Percentiles rank a stretch among this genome's conserved stretches.
Evolutionary conservation across 805 yeast genomes (phyloP).

Genomic region (Lipomyces orientalis): DNA sequence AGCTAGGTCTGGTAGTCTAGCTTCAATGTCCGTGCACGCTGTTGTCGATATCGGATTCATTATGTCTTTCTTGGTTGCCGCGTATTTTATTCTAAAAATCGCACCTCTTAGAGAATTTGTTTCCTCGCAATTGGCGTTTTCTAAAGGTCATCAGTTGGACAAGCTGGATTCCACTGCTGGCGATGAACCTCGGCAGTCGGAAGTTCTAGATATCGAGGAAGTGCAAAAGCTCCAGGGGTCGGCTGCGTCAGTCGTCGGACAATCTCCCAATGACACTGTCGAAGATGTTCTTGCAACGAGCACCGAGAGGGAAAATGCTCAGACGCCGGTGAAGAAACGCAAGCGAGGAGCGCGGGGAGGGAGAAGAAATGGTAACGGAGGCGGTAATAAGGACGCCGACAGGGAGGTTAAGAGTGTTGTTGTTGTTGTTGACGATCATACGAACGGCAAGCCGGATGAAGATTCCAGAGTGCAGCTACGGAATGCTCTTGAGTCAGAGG

Average conservation of each 20-base stretch:
- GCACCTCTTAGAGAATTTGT: constrained; percentile 14
- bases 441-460: not conserved
- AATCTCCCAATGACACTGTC: not conserved
- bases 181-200: not conserved
- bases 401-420: constrained; percentile 9
- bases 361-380: constrained; percentile 44
- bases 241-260: not conserved
- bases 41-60: constrained; percentile 23
- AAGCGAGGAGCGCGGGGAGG: constrained; percentile 91
- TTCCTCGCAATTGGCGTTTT: not conserved
- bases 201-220: not conserved
- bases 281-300: not conserved
- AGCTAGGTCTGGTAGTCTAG: not conserved
- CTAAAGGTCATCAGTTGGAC: not conserved
- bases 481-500: not conserved
- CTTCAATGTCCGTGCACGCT: constrained; percentile 25
- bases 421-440: constrained; percentile 10
- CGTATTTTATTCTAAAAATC: constrained; percentile 18
- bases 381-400: constrained; percentile 10
- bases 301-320: not conserved
- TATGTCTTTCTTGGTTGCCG: constrained; percentile 19
- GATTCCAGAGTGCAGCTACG: constrained; percentile 1
- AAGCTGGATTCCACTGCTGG: not conserved
- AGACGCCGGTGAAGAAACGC: constrained; percentile 55
- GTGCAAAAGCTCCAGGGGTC: not conserved